Evolutionary conservation across 768 basidiomycete genomes (phyloP).

Genomic region (Pulveroboletus sp.): DNA sequence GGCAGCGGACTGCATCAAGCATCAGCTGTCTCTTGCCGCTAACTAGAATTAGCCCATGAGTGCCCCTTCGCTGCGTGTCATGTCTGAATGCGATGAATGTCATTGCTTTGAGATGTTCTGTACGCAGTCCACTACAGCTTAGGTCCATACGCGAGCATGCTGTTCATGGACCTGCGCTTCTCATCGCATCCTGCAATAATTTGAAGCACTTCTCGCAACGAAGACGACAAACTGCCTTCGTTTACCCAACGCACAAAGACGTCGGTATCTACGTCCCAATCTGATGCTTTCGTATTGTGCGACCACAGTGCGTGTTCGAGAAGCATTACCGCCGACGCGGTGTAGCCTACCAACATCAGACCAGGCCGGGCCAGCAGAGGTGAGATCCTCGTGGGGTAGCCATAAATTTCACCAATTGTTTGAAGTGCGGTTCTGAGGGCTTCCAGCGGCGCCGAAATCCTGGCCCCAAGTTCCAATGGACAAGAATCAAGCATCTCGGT

Average conservation of each 20-base stretch:
- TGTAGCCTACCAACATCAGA: conserved; percentile 54
- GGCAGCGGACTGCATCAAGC: too few relatives aligned
- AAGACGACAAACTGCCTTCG: conserved; percentile 33
- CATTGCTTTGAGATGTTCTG: too few relatives aligned
- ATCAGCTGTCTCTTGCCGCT: too few relatives aligned
- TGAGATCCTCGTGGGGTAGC: conserved; percentile 31
- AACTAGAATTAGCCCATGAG: too few relatives aligned
- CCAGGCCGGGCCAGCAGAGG: conserved; percentile 55
- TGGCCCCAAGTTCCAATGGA: conserved; percentile 31
- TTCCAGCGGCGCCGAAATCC: conserved; percentile 29
- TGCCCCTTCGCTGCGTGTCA: too few relatives aligned
- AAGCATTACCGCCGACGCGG: conserved; percentile 53
- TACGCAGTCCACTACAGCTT: conserved; percentile 11
- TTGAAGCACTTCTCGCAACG: conserved; percentile 23
- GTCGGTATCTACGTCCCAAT: conserved; percentile 44
- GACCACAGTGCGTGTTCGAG: conserved; percentile 74
- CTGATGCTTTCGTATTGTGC: conserved; percentile 23
- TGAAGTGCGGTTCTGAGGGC: conserved; percentile 39
- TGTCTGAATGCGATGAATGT: too few relatives aligned
- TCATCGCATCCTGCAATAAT: background rate
- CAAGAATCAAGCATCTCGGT: conserved; percentile 40
- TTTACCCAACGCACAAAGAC: conserved; percentile 53
- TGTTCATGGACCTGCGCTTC: conserved; percentile 16
- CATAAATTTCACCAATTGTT: conserved; percentile 41
- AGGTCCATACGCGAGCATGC: conserved; percentile 14